phyloP scores from a whole-genome alignment of 495 filamentous ascomycete species.

The Tuber umbilicatum region DNA sequence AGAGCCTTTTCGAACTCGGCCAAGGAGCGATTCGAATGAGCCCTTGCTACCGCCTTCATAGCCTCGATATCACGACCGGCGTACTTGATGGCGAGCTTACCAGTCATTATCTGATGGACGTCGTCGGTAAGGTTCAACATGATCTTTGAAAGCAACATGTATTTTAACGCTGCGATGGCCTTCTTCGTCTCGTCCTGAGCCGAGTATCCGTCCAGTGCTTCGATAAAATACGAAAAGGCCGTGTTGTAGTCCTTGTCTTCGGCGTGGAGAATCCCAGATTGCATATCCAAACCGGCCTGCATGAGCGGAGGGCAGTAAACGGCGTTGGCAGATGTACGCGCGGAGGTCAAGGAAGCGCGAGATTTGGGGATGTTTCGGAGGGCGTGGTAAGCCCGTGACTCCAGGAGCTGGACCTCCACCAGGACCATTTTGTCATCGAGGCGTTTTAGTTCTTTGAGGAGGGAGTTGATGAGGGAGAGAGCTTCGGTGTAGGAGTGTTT shows the following conservation, averaged over 20 bases:
- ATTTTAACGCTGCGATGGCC: constrained; percentile 88
- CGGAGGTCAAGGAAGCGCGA: constrained; percentile 86
- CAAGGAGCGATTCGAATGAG: constrained; percentile 85
- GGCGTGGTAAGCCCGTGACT: constrained; percentile 94
- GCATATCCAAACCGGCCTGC: constrained; percentile 96
- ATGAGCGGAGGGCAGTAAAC: constrained; percentile 94
- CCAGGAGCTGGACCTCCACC: constrained; percentile 96
- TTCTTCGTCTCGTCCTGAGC: constrained; percentile 77
- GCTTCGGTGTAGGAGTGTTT: constrained; percentile 96
- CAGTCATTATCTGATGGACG: constrained; percentile 82
- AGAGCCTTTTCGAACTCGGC: constrained; percentile 95
- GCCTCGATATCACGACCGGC: constrained; percentile 89
- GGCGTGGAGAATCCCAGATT: constrained; percentile 95
- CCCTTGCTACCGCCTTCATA: constrained; percentile 96
- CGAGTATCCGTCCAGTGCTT: constrained; percentile 94
- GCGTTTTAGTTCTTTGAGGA: constrained; percentile 92
- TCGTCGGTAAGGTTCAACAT: constrained; percentile 97
- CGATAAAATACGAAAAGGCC: constrained; percentile 97
- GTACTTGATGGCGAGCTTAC: constrained; percentile 93
- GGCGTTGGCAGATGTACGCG: constrained; percentile 86
- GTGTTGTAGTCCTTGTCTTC: constrained; percentile 99
- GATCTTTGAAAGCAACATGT: constrained; percentile 99
- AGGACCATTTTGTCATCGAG: constrained; percentile 97
- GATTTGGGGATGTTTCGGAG: constrained; percentile 95
- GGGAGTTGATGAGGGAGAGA: constrained; percentile 87